Evolutionary conservation across 768 basidiomycete genomes (phyloP).

Genomic region (Saitozyma sp.): DNA sequence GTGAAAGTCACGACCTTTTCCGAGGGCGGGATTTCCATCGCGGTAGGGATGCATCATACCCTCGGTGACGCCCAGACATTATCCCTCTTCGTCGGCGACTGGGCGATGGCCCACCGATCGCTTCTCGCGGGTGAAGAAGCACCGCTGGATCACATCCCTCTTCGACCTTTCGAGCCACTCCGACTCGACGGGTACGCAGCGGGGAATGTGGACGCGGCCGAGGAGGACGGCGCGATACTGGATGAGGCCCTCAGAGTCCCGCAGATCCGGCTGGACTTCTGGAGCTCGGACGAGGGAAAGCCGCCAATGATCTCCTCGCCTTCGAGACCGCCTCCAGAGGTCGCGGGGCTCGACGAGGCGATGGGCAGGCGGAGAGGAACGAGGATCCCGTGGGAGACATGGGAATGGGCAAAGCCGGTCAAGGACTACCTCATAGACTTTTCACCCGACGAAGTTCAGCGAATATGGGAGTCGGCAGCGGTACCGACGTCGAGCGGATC

Average conservation of each 20-base stretch:
- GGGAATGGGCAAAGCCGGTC: conserved; percentile 11
- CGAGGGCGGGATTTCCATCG: conserved; percentile 6
- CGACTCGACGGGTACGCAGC: conserved; percentile 9
- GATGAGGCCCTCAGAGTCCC: conserved; percentile 9
- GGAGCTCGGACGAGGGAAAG: conserved; percentile 4
- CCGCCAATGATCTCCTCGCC: conserved; percentile 6
- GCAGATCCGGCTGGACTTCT: conserved; percentile 11
- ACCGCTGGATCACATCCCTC: background rate
- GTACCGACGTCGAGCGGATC: background rate
- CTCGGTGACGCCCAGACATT: conserved; percentile 6
- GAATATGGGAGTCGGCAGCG: background rate
- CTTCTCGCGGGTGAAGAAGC: background rate
- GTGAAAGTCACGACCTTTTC: conserved; percentile 14
- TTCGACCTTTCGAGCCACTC: conserved; percentile 12
- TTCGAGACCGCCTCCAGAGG: background rate
- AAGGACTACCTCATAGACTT: conserved; percentile 4
- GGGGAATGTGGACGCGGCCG: background rate
- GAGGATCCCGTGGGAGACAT: conserved; percentile 12
- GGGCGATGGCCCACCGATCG: conserved; percentile 7
- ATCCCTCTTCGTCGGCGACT: conserved; percentile 7
- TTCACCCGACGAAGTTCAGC: conserved; percentile 6
- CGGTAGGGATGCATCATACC: conserved; percentile 11
- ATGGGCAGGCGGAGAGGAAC: conserved; percentile 1
- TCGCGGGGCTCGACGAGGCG: background rate
- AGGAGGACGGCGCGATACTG: background rate